Base-by-base conservation (phyloP, 768 basidiomycete genomes). In the Hebeloma cylindrosporum region DNA sequence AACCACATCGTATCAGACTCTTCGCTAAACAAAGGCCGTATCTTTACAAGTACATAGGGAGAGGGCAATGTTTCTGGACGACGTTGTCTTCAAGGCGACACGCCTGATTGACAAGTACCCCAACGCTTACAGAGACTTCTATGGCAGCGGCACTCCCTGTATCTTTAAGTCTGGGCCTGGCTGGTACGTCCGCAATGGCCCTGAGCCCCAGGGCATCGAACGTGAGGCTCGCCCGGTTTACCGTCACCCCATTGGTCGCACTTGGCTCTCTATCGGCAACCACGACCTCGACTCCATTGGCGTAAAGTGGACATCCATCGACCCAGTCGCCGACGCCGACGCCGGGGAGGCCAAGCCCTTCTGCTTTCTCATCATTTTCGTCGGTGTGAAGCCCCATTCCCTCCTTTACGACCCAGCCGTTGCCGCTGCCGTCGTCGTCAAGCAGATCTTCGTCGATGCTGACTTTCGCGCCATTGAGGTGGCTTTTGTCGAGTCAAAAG, bases 401-500 rank as follows among this genome's bases (percentile, higher is more conserved):
- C 53, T 69, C 48, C 26, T 47, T 48, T 52, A 40, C 54, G 52
- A 61, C 3, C 45, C 25, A 31, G 70, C 69, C 38, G 33, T 50
- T 36, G 53, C 32, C 10, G 60, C 58, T 20, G 66, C 64, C 31
- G 37, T 30, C 7, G 38, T 29, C 45, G 45, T 54, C 63, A 47
- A 58, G 35, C 31, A 43, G 13, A 57, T 71, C 40, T 62, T 71
- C 34, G 26, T 16, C n/a, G 16, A 47, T 17, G 53, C 40, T 39
- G 54, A 56, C 35, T 55, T 71, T 56, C 45, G 54, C 35, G 64
- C 61, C 23, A 52, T 70, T 40, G 59, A 71, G 40, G 56, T 69
- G 7, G 68, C 58, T 9, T 62, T 69, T 48, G 18, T 52, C 28
- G 64, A 72, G 50, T 68, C 60, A n/a, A n/a, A n/a, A n/a, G n/a